Base-by-base conservation (phyloP, 805 yeast genomes). In the Wickerhamiella dianesei region DNA sequence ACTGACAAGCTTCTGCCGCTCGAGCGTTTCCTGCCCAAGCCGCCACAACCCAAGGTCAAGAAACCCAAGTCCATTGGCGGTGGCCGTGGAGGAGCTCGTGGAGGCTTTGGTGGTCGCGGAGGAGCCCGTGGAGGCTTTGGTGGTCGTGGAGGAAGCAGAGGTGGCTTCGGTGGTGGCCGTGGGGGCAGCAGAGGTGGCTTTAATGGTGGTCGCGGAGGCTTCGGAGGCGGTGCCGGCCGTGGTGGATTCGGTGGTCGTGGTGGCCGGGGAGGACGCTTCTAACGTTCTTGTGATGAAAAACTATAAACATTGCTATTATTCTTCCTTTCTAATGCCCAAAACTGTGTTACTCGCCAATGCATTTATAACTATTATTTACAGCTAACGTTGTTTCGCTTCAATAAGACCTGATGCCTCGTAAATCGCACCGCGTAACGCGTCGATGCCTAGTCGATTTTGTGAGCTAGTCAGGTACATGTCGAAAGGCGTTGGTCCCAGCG, bases 21-120 rank as follows among this genome's bases (percentile, higher is more conserved):
- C 55, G 98, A 92, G 60, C 80, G 98, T 72, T 92, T 92, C 71
- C 73, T 92, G 66, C 99, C 99, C 55, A 86, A 89, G 70, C 95
- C 99, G 44, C 48, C 58, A 19, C 59, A 53, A 12, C 61, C 61
- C 12, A 57, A 57, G 50, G 59, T 54, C 25, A 56, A 56, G 50
- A 50, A 47, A 44, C 85, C 85, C 72, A 80, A 76, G 48, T 76
- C 76, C 42, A 89, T 88, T 37, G 92, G 95, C 54, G 82, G 82
- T 64, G 76, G 78, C 50, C 75, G 77, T 41, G 74, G 76, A 36
- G 73, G 79, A 44, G 75, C 76, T 17, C 56, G 67, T 39, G 66
- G 70, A 42, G 71, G 77, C 41, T 68, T 69, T 40, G 59, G 71
- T 35, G 72, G 72, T 29, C 58, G 65, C 32, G 67, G 69, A 37